Conservation (phyloP, 202 grass and related monocot genomes). For the Hordeum pubiflorum region DNA sequence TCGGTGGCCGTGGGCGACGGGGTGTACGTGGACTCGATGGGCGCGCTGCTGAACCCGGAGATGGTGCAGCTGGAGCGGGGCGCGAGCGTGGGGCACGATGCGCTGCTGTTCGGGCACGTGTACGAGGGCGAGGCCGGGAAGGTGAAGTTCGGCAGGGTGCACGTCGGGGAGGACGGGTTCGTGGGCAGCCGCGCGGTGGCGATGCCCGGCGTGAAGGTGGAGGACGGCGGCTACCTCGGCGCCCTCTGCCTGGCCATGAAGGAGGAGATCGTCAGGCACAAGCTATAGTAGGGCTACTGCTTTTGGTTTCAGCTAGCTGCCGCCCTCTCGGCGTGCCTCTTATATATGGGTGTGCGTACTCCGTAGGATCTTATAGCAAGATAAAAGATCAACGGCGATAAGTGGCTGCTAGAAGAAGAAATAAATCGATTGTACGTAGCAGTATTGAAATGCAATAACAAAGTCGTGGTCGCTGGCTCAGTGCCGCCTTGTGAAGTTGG, state of each 20-base stretch:
- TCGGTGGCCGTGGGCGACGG: slow-evolving; percentile 17
- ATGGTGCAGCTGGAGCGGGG: slow-evolving; percentile 57
- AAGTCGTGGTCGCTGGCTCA: neutral
- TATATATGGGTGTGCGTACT: neutral
- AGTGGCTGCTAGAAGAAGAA: slow-evolving; percentile 18
- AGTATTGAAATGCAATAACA: neutral
- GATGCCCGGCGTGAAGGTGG: slow-evolving; percentile 57
- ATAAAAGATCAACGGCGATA: slow-evolving; percentile 12
- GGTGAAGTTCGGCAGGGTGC: slow-evolving; percentile 50
- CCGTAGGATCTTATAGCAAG: neutral
- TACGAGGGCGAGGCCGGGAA: slow-evolving; percentile 60
- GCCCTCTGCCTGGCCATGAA: slow-evolving; percentile 59
- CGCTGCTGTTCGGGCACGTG: slow-evolving; percentile 57
- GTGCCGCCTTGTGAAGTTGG: neutral
- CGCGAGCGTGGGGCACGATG: slow-evolving; percentile 43
- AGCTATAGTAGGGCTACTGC: neutral
- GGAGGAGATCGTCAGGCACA: slow-evolving; percentile 53
- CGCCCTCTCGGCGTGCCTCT: neutral
- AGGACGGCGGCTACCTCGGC: slow-evolving; percentile 40
- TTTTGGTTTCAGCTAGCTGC: slow-evolving; percentile 3
- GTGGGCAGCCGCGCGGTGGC: slow-evolving; percentile 48
- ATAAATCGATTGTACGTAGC: neutral
- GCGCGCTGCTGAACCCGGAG: slow-evolving; percentile 59
- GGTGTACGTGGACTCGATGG: slow-evolving; percentile 61
- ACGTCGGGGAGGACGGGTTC: slow-evolving; percentile 44